Conservation (phyloP, 1,139 yeast genomes). For the Geotrichum klebahnii region DNA sequence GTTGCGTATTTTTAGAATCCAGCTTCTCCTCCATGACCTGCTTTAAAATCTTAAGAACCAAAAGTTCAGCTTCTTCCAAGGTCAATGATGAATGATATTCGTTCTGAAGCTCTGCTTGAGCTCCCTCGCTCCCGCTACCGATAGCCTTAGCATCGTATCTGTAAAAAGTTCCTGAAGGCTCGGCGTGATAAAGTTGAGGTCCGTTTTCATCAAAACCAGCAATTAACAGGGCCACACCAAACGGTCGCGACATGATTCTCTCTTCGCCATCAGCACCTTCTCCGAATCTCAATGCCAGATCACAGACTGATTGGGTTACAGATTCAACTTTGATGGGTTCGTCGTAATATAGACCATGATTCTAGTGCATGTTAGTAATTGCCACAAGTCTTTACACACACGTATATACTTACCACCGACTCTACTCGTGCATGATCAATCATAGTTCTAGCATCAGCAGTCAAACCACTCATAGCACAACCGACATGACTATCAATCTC, state of each 20-base stretch:
- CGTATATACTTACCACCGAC: constrained; percentile 45
- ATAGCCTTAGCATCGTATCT: constrained; percentile 97
- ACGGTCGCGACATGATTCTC: constrained; percentile 96
- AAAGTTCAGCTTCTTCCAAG: constrained; percentile 86
- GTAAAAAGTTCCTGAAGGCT: constrained; percentile 97
- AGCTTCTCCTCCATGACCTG: constrained; percentile 99
- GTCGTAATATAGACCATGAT: constrained; percentile 85
- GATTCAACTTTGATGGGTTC: constrained; percentile 92
- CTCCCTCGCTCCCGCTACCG: constrained; percentile 98
- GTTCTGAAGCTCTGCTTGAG: constrained; percentile 94
- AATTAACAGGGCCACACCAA: constrained; percentile 93
- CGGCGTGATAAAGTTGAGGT: constrained; percentile 95
- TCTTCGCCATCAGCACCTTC: constrained; percentile 98
- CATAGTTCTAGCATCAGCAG: constrained; percentile 98
- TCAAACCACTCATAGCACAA: constrained; percentile 97
- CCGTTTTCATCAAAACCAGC: constrained; percentile 97
- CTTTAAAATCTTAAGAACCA: constrained; percentile 83
- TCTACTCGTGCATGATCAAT: constrained; percentile 96
- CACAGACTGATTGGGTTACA: constrained; percentile 94
- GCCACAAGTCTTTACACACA: background rate
- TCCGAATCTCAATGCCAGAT: constrained; percentile 92
- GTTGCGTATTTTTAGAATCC: constrained; percentile 92
- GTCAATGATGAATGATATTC: constrained; percentile 94
- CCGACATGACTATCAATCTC: constrained; percentile 94
- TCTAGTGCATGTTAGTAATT: constrained; percentile 31